Evolutionary conservation across 805 yeast genomes (phyloP).

Genomic region (Myxozyma sirexii): DNA sequence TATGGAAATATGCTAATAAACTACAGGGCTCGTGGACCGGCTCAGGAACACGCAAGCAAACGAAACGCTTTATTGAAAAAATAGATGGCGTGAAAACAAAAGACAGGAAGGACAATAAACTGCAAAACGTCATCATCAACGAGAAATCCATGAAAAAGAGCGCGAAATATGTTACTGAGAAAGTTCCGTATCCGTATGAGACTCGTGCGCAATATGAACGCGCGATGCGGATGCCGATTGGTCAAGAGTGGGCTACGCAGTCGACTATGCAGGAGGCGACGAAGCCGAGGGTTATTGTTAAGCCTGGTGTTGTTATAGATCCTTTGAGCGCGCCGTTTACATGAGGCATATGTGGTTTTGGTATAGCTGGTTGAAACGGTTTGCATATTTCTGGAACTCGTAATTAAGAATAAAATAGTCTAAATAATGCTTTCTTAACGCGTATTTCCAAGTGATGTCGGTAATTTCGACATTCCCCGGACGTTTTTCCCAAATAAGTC

Average conservation of each 20-base stretch:
- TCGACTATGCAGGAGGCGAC: conserved; percentile 84
- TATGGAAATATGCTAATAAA: neutral
- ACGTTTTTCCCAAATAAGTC: too few species aligned
- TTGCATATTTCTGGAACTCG: too few species aligned
- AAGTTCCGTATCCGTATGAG: conserved; percentile 96
- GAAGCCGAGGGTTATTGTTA: conserved; percentile 84
- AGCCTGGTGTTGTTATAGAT: conserved; percentile 86
- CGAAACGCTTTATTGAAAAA: conserved; percentile 66
- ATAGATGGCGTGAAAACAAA: conserved; percentile 76
- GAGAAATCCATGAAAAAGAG: conserved; percentile 84
- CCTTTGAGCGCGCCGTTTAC: conserved; percentile 83
- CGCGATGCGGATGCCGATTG: conserved; percentile 91
- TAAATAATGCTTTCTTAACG: too few species aligned
- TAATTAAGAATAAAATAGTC: too few species aligned
- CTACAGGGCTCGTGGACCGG: conserved; percentile 87
- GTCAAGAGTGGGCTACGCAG: conserved; percentile 93
- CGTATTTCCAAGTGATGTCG: too few species aligned
- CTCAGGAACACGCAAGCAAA: conserved; percentile 48
- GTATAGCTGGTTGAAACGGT: neutral
- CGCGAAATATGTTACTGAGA: conserved; percentile 78
- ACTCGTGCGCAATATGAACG: conserved; percentile 93
- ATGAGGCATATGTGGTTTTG: neutral
- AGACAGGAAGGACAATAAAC: conserved; percentile 74
- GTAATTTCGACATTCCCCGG: too few species aligned
- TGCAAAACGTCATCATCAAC: conserved; percentile 83